Evolutionary conservation across 1,284 basidiomycete genomes (phyloP).

Genomic region (Apiotrichum domesticum): DNA sequence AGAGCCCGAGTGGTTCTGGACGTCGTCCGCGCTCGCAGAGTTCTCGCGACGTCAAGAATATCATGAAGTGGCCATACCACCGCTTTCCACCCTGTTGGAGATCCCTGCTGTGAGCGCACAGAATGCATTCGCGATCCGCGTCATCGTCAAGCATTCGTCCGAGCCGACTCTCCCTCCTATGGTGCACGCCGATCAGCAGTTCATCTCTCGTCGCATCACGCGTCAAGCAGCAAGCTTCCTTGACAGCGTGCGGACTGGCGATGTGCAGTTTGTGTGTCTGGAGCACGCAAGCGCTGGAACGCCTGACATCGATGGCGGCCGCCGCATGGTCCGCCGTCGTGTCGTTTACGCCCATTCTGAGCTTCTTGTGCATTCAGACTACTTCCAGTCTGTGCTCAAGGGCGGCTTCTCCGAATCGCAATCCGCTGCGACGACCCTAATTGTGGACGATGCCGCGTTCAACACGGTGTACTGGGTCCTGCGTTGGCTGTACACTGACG

Average conservation of each 20-base stretch:
- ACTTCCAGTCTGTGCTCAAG: constrained; percentile 70
- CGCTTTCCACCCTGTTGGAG: constrained; percentile 58
- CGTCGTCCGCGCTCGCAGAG: constrained; percentile 62
- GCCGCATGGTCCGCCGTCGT: constrained; percentile 24
- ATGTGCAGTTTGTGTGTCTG: constrained; percentile 63
- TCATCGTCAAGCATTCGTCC: constrained; percentile 58
- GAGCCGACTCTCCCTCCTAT: constrained; percentile 42
- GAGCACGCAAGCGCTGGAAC: constrained; percentile 44
- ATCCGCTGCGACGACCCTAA: constrained; percentile 48
- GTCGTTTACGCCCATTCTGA: constrained; percentile 75
- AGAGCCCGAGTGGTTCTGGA: constrained; percentile 67
- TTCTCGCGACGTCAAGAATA: constrained; percentile 62
- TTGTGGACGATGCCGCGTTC: constrained; percentile 76
- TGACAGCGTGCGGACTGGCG: constrained; percentile 47
- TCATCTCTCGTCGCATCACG: constrained; percentile 5
- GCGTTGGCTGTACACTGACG: constrained; percentile 61
- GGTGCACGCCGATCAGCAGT: constrained; percentile 57
- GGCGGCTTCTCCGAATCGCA: constrained; percentile 60
- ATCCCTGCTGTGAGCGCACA: constrained; percentile 56
- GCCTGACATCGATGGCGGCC: background rate
- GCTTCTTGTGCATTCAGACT: constrained; percentile 65
- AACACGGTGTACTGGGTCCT: constrained; percentile 76
- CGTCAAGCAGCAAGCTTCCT: constrained; percentile 23
- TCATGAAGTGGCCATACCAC: constrained; percentile 64
- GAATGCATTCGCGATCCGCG: constrained; percentile 62